Conservation (phyloP, 2,329 filamentous ascomycete species). For the Ceratocystiopsis sp. region DNA sequence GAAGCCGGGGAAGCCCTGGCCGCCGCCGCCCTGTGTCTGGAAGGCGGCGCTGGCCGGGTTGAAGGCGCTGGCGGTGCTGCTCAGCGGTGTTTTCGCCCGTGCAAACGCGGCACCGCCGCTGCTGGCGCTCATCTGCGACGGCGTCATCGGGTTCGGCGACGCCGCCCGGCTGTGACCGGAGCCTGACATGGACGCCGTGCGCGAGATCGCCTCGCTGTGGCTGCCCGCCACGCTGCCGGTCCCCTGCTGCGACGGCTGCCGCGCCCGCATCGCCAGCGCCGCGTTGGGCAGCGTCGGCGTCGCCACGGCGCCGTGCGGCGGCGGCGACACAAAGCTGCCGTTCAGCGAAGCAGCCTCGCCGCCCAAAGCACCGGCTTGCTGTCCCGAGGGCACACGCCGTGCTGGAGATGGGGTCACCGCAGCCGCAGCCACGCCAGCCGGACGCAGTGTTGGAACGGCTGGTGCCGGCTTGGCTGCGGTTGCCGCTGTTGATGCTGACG, state of each 20-base stretch:
- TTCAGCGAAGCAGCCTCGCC: too few relatives aligned
- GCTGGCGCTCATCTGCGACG: conserved; percentile 47
- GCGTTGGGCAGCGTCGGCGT: conserved; percentile 72
- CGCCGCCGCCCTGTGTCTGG: too few relatives aligned
- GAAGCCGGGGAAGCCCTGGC: conserved; percentile 1
- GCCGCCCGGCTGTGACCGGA: conserved; percentile 36
- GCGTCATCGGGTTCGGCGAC: conserved; percentile 43
- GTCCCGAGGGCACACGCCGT: too few relatives aligned
- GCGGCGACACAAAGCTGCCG: conserved; percentile 34
- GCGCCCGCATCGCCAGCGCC: conserved; percentile 59
- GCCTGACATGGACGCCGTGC: conserved; percentile 44
- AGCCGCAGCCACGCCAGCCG: too few relatives aligned
- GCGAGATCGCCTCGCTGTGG: conserved; percentile 38
- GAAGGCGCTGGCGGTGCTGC: neutral
- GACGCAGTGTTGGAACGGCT: conserved; percentile 7
- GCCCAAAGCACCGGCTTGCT: too few relatives aligned
- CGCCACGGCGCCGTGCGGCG: conserved; percentile 62
- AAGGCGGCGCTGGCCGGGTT: too few relatives aligned
- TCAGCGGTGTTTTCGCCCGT: neutral
- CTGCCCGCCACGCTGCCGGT: conserved; percentile 48
- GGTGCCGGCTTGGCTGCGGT: conserved; percentile 10
- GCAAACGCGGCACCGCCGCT: too few relatives aligned
- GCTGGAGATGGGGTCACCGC: conserved; percentile 10
- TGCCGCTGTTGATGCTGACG: conserved; percentile 21
- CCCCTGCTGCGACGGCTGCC: conserved; percentile 64